phyloP scores from a whole-genome alignment of 2,329 filamentous ascomycete species.

The Fonsecaea pedrosoi region DNA sequence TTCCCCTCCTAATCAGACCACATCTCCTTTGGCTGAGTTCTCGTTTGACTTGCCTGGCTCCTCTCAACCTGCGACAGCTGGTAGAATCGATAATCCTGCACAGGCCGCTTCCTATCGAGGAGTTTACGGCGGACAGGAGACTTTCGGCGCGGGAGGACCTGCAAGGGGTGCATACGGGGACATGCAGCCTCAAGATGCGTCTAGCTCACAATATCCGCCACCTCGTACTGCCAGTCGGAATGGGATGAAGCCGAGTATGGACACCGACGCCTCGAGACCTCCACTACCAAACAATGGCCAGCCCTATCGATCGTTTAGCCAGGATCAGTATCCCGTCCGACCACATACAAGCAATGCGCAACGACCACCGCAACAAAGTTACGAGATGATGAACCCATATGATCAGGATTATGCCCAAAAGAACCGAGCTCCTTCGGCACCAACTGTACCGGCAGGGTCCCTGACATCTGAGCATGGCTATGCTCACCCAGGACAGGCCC shows the following conservation, averaged over 20 bases:
- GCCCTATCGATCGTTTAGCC: slow-evolving; percentile 30
- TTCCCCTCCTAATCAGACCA: slow-evolving; percentile 47
- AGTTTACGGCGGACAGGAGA: slow-evolving; percentile 17
- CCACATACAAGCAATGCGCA: slow-evolving; percentile 34
- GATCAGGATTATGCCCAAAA: slow-evolving; percentile 21
- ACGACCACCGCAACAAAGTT: slow-evolving; percentile 24
- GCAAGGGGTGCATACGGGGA: slow-evolving; percentile 19
- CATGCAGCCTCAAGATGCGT: slow-evolving; percentile 16
- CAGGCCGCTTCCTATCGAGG: slow-evolving; percentile 17
- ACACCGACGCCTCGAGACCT: slow-evolving; percentile 12
- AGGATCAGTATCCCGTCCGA: slow-evolving; percentile 28
- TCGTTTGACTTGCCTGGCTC: slow-evolving; percentile 72
- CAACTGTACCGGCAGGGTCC: slow-evolving; percentile 14
- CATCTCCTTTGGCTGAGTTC: slow-evolving; percentile 62
- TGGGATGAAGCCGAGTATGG: slow-evolving; percentile 26
- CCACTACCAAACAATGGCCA: slow-evolving; percentile 31
- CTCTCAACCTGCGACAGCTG: slow-evolving; percentile 7
- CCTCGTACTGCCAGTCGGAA: slow-evolving; percentile 37
- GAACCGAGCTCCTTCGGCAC: slow-evolving; percentile 23
- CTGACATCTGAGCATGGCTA: slow-evolving; percentile 36
- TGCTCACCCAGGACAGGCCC: slow-evolving; percentile 30
- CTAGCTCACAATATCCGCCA: slow-evolving; percentile 35
- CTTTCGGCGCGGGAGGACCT: slow-evolving; percentile 8
- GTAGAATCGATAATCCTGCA: slow-evolving; percentile 14
- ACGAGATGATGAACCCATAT: slow-evolving; percentile 29